Conservation (phyloP, 176 grass and related monocot genomes). For the Juncus effusus region DNA sequence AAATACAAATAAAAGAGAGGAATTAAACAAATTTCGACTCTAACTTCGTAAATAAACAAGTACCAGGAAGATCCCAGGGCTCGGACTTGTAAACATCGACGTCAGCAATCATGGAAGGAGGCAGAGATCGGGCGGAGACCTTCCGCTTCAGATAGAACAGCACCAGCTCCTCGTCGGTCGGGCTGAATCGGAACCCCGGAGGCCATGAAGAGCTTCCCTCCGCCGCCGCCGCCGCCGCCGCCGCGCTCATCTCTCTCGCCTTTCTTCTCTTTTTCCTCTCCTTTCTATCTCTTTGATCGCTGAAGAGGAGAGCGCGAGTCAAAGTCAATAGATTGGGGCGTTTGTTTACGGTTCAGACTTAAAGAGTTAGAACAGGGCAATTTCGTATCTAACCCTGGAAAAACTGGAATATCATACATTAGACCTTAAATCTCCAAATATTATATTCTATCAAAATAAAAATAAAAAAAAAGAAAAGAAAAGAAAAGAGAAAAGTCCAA, state of each 20-base stretch:
- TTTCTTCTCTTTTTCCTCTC: background rate
- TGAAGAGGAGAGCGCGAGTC: background rate
- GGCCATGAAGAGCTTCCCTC: constrained; percentile 45
- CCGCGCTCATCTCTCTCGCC: background rate
- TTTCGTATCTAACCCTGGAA: no score
- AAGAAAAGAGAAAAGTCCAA: background rate
- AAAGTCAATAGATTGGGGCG: background rate
- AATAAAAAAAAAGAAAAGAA: background rate
- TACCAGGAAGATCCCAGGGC: constrained; percentile 92
- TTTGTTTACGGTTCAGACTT: constrained; percentile 10
- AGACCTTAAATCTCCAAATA: background rate
- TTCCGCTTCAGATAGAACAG: constrained; percentile 97
- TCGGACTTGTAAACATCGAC: constrained; percentile 91
- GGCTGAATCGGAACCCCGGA: constrained; percentile 94
- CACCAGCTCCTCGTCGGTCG: constrained; percentile 93
- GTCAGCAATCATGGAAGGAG: constrained; percentile 59
- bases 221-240: background rate
- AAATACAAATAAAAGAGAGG: background rate
- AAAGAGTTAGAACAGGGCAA: background rate
- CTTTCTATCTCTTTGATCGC: background rate
- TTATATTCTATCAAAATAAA: background rate
- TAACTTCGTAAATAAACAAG: background rate
- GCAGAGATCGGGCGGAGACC: constrained; percentile 45
- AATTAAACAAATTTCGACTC: no score
- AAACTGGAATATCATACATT: no score